A percentile compares a stretch with the other conserved stretches of the same genome.
phyloP scores from a whole-genome alignment of 129 eudicot species.

The Gnaphalium uliginosum region DNA sequence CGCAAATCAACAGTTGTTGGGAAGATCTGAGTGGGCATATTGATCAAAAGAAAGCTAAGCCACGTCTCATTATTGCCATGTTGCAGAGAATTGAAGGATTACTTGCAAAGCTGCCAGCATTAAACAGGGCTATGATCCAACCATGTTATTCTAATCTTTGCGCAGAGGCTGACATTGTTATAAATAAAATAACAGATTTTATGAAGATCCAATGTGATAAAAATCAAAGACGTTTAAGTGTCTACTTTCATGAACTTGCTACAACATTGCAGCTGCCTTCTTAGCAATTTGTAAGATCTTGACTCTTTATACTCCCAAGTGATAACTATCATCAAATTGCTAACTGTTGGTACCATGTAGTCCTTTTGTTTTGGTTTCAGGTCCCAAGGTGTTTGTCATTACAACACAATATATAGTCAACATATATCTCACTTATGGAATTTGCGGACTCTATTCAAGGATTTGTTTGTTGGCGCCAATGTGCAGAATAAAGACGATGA shows the following conservation, averaged over 20 bases:
- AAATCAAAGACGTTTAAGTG: background rate
- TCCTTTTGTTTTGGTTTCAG: too few relatives aligned
- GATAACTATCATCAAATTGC: too few relatives aligned
- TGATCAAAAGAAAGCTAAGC: too few relatives aligned
- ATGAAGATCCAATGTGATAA: conserved; percentile 11
- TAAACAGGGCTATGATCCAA: conserved; percentile 4
- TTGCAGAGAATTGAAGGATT: background rate
- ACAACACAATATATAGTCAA: background rate
- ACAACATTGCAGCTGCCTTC: too few relatives aligned
- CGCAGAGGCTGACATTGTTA: conserved; percentile 9
- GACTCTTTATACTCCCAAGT: too few relatives aligned
- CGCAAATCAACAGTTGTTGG: too few relatives aligned
- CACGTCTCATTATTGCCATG: background rate
- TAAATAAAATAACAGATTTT: background rate
- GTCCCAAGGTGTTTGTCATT: background rate
- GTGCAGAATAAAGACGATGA: background rate
- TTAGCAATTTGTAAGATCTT: too few relatives aligned
- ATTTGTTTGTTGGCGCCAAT: background rate
- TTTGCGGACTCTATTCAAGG: background rate
- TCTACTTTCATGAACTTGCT: too few relatives aligned
- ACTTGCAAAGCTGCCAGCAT: background rate
- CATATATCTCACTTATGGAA: background rate
- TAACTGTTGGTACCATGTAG: too few relatives aligned
- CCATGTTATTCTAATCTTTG: conserved; percentile 11
- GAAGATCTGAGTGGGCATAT: too few relatives aligned